Conservation (phyloP, 306 rosid genomes). For the Bauhinia variegata region DNA sequence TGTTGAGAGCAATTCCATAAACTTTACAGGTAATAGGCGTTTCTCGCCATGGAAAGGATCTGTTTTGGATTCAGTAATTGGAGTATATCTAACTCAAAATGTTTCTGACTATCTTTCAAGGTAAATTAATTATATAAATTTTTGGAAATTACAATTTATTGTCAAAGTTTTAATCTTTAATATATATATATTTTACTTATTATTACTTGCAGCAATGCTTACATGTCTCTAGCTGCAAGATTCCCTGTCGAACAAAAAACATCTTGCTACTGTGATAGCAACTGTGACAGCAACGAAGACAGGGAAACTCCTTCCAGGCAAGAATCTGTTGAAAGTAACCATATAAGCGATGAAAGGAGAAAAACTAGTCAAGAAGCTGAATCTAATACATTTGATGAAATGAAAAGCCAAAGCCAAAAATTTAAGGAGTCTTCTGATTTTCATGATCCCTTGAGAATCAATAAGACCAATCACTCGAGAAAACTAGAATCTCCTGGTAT, state of each 20-base stretch:
- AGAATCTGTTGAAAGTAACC: conserved; percentile 25
- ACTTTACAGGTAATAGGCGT: conserved; percentile 48
- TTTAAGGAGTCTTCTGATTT: neutral
- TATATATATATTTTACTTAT: neutral
- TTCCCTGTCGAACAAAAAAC: conserved; percentile 41
- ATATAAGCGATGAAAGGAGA: neutral
- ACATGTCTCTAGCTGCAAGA: conserved; percentile 60
- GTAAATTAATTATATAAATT: conserved; percentile 18
- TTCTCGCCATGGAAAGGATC: conserved; percentile 63
- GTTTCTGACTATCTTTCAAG: conserved; percentile 63
- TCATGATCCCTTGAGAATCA: too few species aligned
- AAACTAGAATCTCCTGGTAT: neutral
- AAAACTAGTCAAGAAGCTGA: too few species aligned
- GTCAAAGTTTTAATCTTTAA: neutral
- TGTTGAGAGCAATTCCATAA: neutral
- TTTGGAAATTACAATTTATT: too few species aligned
- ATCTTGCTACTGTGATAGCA: too few species aligned
- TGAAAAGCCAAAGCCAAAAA: neutral
- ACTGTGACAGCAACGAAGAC: conserved; percentile 3
- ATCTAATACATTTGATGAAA: conserved; percentile 6
- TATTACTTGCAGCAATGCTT: conserved; percentile 59
- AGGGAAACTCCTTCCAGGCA: neutral
- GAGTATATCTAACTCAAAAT: conserved; percentile 64
- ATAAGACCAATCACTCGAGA: neutral
- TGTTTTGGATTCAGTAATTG: conserved; percentile 56